Percentiles rank a stretch among this genome's conserved stretches.
Conservation (phyloP, 1,284 basidiomycete genomes). For the Cutaneotrichosporon mucoides region DNA sequence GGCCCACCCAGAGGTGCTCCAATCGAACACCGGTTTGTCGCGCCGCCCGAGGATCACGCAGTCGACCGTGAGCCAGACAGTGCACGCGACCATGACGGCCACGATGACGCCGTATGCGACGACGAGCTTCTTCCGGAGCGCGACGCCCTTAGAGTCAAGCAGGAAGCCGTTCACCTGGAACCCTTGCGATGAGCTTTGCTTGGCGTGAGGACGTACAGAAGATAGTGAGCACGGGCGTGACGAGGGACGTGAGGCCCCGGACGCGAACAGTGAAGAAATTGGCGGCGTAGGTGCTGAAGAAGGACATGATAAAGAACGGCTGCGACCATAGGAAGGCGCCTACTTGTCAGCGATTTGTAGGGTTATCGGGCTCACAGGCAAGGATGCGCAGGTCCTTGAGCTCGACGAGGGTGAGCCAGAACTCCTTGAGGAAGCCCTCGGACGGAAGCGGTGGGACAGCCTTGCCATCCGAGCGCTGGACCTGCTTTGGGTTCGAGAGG, state of each 20-base stretch:
- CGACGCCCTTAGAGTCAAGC: constrained; percentile 32
- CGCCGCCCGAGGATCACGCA: background rate
- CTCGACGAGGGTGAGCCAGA: constrained; percentile 31
- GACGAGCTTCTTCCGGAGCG: constrained; percentile 32
- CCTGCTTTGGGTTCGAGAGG: constrained; percentile 39
- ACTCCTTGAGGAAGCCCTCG: constrained; percentile 27
- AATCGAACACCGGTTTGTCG: background rate
- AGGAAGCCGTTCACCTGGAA: constrained; percentile 41
- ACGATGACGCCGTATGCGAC: constrained; percentile 6
- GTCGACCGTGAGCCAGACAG: background rate
- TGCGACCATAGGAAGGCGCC: constrained; percentile 20
- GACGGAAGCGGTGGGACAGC: constrained; percentile 30
- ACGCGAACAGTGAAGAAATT: constrained; percentile 34
- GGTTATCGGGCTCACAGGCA: constrained; percentile 3
- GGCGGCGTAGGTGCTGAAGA: constrained; percentile 32
- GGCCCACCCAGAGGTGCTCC: no score
- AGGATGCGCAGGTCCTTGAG: constrained; percentile 21
- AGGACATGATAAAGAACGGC: constrained; percentile 33
- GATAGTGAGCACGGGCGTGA: constrained; percentile 36
- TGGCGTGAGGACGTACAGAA: constrained; percentile 5
- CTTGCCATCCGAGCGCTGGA: constrained; percentile 43
- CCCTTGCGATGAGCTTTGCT: constrained; percentile 3
- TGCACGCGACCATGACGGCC: background rate
- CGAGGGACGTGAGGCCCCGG: constrained; percentile 45
- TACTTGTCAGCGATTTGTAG: background rate